Evolutionary conservation across 176 grass and related monocot genomes (phyloP), one percentile per base, ranked within the genome.

Genomic region (Oryza nivara): DNA sequence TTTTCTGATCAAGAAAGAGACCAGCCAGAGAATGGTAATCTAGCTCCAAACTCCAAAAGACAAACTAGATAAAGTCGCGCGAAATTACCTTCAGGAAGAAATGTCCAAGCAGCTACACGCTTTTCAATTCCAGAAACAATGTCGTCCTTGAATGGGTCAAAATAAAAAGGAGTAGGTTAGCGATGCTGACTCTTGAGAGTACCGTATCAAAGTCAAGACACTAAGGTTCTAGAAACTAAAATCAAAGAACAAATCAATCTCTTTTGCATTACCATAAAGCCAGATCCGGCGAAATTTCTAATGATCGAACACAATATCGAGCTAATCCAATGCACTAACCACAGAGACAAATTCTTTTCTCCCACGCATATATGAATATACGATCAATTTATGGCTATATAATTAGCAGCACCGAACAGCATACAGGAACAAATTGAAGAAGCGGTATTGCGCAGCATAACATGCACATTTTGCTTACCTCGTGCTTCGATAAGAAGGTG

Each of bases 31-130:
- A 73, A 70, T 22, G 38, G 25, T 22, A 64, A 52, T 68, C 5
- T 19, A 19, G 19, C 54, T 7, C 3, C 10, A 45, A 81, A 20
- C 38, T 68, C 47, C 11, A 11, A 13, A 34, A 77, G 28, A n/a
- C 19, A 72, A 70, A 72, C 38, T 34, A 38, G 36, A 38, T 38
- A 1, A 70, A 43, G 36, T 47, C 12, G 20, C 2, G 22, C 25
- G 54, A 38, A 68, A 30, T 38, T 88, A 92, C 93, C 93, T 92
- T 95, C 85, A 3, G 93, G 93, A 30, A 95, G 93, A 82, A 95
- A 95, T 20, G 90, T 95, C 93, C 93, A 95, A 76, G 88, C 77
- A 71, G 93, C 90, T 60, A 95, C 84, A 54, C 93, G 88, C 25
- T 88, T 83, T 67, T 95, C 93, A 46, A 95, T 86, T 65, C 73